Percentiles rank a stretch among this genome's conserved stretches.
Conservation (phyloP, 176 grass and related monocot genomes). For the Zizania latifolia region DNA sequence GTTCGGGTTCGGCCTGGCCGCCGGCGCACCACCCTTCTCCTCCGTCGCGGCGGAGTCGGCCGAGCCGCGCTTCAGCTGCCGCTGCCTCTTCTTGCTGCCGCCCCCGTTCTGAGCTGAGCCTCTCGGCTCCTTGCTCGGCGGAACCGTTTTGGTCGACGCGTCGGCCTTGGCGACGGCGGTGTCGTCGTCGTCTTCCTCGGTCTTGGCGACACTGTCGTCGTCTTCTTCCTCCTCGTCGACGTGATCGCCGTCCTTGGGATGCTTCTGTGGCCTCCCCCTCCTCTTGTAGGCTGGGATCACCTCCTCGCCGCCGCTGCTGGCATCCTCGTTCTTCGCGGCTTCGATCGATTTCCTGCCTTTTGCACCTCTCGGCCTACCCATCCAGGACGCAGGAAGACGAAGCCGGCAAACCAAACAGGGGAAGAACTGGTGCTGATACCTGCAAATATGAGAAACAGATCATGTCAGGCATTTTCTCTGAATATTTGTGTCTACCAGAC, state of each 20-base stretch:
- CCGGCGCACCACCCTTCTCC: too few relatives aligned
- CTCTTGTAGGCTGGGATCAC: conserved; percentile 54
- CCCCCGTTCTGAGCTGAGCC: conserved; percentile 23
- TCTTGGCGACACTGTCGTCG: background rate
- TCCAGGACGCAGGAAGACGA: conserved; percentile 9
- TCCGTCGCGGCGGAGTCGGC: background rate
- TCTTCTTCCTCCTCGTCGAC: conserved; percentile 43
- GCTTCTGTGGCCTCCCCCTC: conserved; percentile 59
- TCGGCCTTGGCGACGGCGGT: conserved; percentile 21
- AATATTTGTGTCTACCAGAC: background rate
- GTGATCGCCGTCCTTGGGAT: conserved; percentile 36
- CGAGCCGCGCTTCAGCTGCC: conserved; percentile 25
- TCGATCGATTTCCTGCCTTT: conserved; percentile 55
- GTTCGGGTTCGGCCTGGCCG: too few relatives aligned
- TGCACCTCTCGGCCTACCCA: conserved; percentile 74
- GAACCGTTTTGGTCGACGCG: conserved; percentile 20
- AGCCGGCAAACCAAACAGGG: background rate
- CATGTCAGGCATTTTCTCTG: background rate
- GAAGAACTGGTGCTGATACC: background rate
- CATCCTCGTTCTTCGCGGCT: conserved; percentile 37
- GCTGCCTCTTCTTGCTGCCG: conserved; percentile 40
- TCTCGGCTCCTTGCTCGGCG: conserved; percentile 24
- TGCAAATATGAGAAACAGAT: conserved; percentile 17
- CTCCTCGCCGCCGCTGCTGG: conserved; percentile 62
- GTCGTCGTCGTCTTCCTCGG: conserved; percentile 37